Conservation (phyloP, 1,284 basidiomycete genomes). For the Sporisorium sorghi region DNA sequence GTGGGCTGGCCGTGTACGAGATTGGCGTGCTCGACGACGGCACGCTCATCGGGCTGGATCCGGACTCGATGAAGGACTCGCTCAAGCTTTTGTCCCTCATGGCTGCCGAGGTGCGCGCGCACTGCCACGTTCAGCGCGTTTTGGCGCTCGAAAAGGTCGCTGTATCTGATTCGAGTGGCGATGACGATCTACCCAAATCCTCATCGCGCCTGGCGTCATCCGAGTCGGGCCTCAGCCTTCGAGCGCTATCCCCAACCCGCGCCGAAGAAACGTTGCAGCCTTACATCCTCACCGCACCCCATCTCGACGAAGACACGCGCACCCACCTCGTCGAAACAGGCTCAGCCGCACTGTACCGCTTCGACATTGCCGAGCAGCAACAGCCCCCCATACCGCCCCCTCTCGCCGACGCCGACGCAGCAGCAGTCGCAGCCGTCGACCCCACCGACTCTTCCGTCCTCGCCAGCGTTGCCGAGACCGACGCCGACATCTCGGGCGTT, state of each 20-base stretch:
- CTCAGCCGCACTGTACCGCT: constrained; percentile 28
- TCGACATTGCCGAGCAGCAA: constrained; percentile 37
- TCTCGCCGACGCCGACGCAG: constrained; percentile 3
- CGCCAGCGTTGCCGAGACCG: constrained; percentile 6
- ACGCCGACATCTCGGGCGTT: constrained; percentile 14
- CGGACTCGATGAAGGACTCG: constrained; percentile 60
- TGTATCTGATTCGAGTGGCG: neutral
- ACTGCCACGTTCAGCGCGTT: constrained; percentile 38
- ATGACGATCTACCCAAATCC: neutral
- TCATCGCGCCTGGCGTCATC: constrained; percentile 6
- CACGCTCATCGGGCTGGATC: constrained; percentile 59
- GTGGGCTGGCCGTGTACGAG: constrained; percentile 65
- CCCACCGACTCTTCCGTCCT: constrained; percentile 13
- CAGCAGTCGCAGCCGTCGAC: constrained; percentile 21
- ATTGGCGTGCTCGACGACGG: constrained; percentile 68
- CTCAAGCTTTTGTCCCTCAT: constrained; percentile 60
- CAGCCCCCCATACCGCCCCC: constrained; percentile 18
- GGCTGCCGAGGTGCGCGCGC: constrained; percentile 57
- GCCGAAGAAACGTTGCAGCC: constrained; percentile 23
- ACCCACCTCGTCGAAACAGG: constrained; percentile 11
- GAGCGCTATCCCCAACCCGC: constrained; percentile 20
- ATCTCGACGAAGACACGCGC: constrained; percentile 8
- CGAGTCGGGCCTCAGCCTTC: constrained; percentile 31
- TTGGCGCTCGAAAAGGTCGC: constrained; percentile 32
- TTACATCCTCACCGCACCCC: constrained; percentile 9